Evolutionary conservation across 2,329 filamentous ascomycete species (phyloP).

Genomic region (Hypomyces perniciosus): DNA sequence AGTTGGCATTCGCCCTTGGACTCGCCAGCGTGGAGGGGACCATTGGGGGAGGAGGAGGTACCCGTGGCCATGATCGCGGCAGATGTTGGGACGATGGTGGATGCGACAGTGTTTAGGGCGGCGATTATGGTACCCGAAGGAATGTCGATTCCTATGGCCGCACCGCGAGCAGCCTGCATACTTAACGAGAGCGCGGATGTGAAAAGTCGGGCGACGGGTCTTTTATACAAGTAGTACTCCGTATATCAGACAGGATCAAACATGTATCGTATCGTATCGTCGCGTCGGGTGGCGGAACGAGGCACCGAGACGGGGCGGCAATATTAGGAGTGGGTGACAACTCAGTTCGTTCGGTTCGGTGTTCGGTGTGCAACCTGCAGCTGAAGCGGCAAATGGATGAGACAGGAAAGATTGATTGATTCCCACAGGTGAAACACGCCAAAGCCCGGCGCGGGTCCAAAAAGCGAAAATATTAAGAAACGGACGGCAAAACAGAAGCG

Average conservation of each 20-base stretch:
- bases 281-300: not conserved
- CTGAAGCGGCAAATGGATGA: not conserved
- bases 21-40: conserved; percentile 28
- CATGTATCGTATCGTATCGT: not conserved
- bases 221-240: not conserved
- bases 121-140: conserved; percentile 10
- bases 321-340: not conserved
- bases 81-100: conserved; percentile 23
- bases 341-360: not conserved
- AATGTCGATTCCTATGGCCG: conserved; percentile 14
- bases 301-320: not conserved
- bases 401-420: not conserved
- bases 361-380: too few relatives aligned
- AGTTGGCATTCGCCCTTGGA: conserved; percentile 75
- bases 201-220: not conserved
- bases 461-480: not conserved
- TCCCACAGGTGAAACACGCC: too few relatives aligned
- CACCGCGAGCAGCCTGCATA: conserved; percentile 9
- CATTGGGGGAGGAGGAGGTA: conserved; percentile 16
- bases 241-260: not conserved
- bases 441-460: not conserved
- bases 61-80: conserved; percentile 20
- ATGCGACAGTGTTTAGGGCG: conserved; percentile 11
- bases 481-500: not conserved
- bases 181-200: too few relatives aligned